phyloP scores from a whole-genome alignment of 345 rosid genomes.

The Dovyalis caffra region DNA sequence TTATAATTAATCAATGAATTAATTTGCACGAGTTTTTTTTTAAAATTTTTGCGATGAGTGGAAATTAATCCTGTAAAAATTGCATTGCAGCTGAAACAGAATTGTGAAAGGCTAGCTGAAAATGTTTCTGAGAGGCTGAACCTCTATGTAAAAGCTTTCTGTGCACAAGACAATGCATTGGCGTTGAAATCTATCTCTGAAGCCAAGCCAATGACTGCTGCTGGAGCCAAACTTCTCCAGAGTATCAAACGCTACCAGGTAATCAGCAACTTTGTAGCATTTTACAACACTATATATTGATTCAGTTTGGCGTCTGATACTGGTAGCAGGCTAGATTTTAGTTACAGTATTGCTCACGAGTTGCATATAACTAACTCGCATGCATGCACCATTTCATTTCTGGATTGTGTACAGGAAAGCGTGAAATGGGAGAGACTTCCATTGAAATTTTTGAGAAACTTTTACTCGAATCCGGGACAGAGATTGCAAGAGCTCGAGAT shows the following conservation, averaged over 20 bases:
- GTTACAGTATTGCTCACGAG: background rate
- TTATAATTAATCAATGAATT: too few relatives aligned
- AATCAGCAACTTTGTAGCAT: constrained; percentile 3
- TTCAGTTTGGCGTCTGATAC: background rate
- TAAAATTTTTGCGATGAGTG: background rate
- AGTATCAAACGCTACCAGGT: constrained; percentile 58
- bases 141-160: constrained; percentile 58
- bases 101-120: constrained; percentile 44
- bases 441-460: constrained; percentile 43
- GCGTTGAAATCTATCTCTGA: constrained; percentile 54
- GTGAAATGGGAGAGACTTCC: constrained; percentile 80
- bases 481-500: constrained; percentile 55
- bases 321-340: background rate
- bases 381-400: constrained; percentile 1
- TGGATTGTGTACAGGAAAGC: constrained; percentile 50
- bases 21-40: too few relatives aligned
- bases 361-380: background rate
- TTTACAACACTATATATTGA: background rate
- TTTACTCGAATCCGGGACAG: constrained; percentile 38
- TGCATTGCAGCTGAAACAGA: constrained; percentile 56
- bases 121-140: constrained; percentile 61
- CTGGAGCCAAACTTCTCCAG: constrained; percentile 48
- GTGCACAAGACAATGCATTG: constrained; percentile 45
- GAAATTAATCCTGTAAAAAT: background rate
- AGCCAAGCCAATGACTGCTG: constrained; percentile 45